Percentiles rank a stretch among this genome's conserved stretches.
Evolutionary conservation across 371 early-diverging fungal genomes (phyloP).

Genomic region (Mucor racemosus): DNA sequence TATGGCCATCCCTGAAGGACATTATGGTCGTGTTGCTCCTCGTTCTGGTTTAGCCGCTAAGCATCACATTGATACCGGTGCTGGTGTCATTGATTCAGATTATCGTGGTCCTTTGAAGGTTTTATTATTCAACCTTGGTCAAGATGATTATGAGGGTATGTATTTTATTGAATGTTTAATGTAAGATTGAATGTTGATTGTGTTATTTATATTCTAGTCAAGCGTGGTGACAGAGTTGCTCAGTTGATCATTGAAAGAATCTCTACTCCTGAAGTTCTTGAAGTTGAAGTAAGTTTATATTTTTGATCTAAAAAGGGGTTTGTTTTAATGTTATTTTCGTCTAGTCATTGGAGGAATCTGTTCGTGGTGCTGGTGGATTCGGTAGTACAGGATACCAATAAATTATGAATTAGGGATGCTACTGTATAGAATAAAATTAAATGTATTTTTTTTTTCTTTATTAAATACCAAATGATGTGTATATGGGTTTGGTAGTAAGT

Average conservation of each 20-base stretch:
- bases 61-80: conserved; percentile 92
- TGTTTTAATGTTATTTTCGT: neutral
- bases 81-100: conserved; percentile 97
- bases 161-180: conserved; percentile 12
- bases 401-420: neutral
- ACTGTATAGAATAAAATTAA: neutral
- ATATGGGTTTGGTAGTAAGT: no score
- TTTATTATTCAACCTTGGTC: conserved; percentile 90
- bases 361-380: conserved; percentile 89
- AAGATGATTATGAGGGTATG: conserved; percentile 77
- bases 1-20: conserved; percentile 83
- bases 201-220: conserved; percentile 61
- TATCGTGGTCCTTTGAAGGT: conserved; percentile 87
- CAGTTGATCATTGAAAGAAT: conserved; percentile 93
- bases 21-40: conserved; percentile 97
- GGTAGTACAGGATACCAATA: conserved; percentile 89
- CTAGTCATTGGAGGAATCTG: conserved; percentile 74
- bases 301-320: neutral
- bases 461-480: no score
- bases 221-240: conserved; percentile 96
- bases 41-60: conserved; percentile 92
- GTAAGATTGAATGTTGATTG: conserved; percentile 32
- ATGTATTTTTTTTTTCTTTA: no score
- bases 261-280: conserved; percentile 77
- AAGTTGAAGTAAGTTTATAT: conserved; percentile 65